These are phyloP conservation scores for Scutellaria minor DNA, from an alignment of 257 asterid species.

Conservation along the genomic window DNA sequence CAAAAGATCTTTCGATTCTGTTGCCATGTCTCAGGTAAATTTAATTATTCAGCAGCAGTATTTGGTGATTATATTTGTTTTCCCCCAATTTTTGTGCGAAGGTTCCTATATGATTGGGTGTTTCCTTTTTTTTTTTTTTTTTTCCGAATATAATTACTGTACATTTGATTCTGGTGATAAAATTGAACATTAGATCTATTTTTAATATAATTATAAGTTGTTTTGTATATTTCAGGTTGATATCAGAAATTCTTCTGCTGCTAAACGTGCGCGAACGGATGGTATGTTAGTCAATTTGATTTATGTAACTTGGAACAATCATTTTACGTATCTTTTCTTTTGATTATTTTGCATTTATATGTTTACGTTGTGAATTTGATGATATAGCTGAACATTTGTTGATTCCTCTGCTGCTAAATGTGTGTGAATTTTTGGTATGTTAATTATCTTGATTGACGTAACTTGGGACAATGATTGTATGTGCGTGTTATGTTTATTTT, in stretches of 20 bases:
- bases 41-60: background rate
- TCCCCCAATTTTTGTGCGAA: slow-evolving; percentile 1
- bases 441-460: background rate
- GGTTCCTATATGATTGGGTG: background rate
- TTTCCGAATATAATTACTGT: background rate
- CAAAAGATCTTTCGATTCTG: background rate
- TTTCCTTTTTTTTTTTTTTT: background rate
- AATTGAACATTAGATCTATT: slow-evolving; percentile 9
- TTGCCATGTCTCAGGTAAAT: slow-evolving; percentile 49
- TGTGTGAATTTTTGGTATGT: slow-evolving; percentile 79
- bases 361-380: no score
- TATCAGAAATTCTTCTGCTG: slow-evolving; percentile 79
- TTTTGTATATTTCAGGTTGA: slow-evolving; percentile 58
- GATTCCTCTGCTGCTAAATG: slow-evolving; percentile 79
- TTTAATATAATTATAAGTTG: background rate
- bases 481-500: slow-evolving; percentile 1
- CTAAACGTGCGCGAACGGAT: slow-evolving; percentile 85
- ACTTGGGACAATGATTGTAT: background rate
- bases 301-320: background rate
- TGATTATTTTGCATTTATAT: background rate
- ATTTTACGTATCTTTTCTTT: background rate
- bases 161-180: slow-evolving; percentile 2
- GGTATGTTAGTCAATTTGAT: slow-evolving; percentile 44
- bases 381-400: no score
- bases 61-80: background rate